Percentiles rank a stretch among this genome's conserved stretches.
Evolutionary conservation across 305 asterid species (phyloP).

Genomic region (Solanum hybrid): DNA sequence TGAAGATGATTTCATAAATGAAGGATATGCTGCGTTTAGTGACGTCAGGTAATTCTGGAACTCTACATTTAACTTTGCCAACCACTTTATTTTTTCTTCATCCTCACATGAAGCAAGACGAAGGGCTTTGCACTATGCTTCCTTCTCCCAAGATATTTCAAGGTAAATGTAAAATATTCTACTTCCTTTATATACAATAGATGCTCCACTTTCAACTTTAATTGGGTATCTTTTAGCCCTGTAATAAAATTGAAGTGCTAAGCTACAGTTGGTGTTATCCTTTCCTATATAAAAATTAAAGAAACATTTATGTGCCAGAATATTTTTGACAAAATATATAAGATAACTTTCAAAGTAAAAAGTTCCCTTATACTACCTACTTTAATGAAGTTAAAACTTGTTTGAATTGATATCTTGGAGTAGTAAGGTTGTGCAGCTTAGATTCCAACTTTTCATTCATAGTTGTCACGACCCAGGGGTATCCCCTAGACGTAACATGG

Average conservation of each 20-base stretch:
- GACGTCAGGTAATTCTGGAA: constrained; percentile 61
- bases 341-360: neutral
- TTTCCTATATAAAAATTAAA: neutral
- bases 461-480: too few species aligned
- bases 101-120: constrained; percentile 69
- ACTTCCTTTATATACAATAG: constrained; percentile 59
- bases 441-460: neutral
- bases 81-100: constrained; percentile 44
- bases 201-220: constrained; percentile 65
- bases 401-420: neutral
- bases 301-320: neutral
- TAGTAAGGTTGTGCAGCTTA: neutral
- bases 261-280: neutral
- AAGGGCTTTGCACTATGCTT: constrained; percentile 95
- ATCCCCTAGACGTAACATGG: too few species aligned
- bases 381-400: neutral
- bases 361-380: neutral
- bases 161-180: constrained; percentile 56
- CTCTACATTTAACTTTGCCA: constrained; percentile 48
- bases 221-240: constrained; percentile 93
- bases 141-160: constrained; percentile 95
- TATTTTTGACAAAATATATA: neutral
- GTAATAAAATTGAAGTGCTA: constrained; percentile 16
- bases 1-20: constrained; percentile 59
- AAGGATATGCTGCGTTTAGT: constrained; percentile 68